Evolutionary conservation across 495 filamentous ascomycete genomes (phyloP).

Genomic region (Daldinia childiae): DNA sequence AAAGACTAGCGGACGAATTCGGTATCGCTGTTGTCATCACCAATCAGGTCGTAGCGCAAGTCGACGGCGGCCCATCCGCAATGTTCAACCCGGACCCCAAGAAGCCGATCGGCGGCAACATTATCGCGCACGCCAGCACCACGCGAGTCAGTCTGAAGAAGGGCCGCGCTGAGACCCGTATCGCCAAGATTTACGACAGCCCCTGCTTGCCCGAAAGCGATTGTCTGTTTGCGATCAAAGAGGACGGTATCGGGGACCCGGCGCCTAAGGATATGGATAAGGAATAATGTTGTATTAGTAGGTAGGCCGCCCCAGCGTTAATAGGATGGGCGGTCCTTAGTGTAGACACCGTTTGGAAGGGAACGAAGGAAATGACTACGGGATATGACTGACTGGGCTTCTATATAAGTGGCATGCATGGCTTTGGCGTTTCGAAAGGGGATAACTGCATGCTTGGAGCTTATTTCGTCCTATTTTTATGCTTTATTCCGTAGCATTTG

Average conservation of each 20-base stretch:
- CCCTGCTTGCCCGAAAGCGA: constrained; percentile 96
- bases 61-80: constrained; percentile 91
- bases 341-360: not conserved
- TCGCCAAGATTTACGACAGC: constrained; percentile 99
- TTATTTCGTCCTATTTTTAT: constrained; percentile 1
- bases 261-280: constrained; percentile 96
- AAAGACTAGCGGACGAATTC: constrained; percentile 95
- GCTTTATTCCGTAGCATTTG: not conserved
- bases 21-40: constrained; percentile 99
- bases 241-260: constrained; percentile 96
- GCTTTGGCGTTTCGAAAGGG: constrained; percentile 37
- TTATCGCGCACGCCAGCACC: constrained; percentile 96
- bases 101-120: constrained; percentile 98
- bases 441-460: constrained; percentile 11
- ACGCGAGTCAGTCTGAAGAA: constrained; percentile 92
- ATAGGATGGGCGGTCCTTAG: not conserved
- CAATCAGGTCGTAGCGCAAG: constrained; percentile 97
- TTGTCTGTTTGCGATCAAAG: constrained; percentile 94
- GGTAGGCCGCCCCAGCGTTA: not conserved
- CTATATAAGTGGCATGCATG: constrained; percentile 32
- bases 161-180: constrained; percentile 90
- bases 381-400: constrained; percentile 27
- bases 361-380: constrained; percentile 18
- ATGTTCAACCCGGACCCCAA: constrained; percentile 99
- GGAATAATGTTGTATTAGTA: constrained; percentile 42